Base-by-base conservation (phyloP, 2,329 filamentous ascomycete species). In the Talaromyces atroroseus region DNA sequence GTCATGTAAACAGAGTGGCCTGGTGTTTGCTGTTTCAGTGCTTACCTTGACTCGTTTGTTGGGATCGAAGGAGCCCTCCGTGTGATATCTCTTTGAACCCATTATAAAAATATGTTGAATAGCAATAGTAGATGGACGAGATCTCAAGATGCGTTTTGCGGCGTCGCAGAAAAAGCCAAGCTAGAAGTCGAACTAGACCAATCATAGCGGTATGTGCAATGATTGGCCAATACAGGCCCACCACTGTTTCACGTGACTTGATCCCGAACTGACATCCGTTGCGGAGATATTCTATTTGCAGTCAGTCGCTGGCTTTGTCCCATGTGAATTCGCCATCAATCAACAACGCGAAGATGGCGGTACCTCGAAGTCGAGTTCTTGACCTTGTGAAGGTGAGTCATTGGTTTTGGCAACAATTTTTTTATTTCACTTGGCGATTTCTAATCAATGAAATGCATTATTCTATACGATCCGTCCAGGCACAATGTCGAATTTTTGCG, bases 401-500 rank as follows among this genome's bases (percentile, higher is more conserved):
- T 16, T n/a, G 12, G 16, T 11, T 3, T 26, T 3, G 8, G 12
- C 21, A 5, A 21, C 26, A n/a, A n/a, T 26, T 34, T 11, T 2
- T 49, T 46, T 21, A 51, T 11, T 40, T n/a, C 29, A 48, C 24
- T 24, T 32, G 20, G 45, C 20, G 24, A 24, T 46, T 48, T 49
- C 18, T 36, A 29, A 18, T 26, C 32, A 20, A 16, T 20, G 36
- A 34, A 36, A 11, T n/a, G 56, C 14, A 16, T 24, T 23, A n/a
- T 45, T 42, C 26, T 29, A 11, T 11, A 29, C 16, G 47, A 21
- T 44, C 65, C 3, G 16, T 49, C 16, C 23, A 96, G 92, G 82
- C 83, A 68, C 91, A 92, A 87, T 96, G 90, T 81, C 84, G 86
- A 71, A 84, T 97, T 77, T 99, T 97, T 80, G 87, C 86, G 67